phyloP scores from a whole-genome alignment of 495 filamentous ascomycete species.

The Pseudotulostoma volvatum region DNA sequence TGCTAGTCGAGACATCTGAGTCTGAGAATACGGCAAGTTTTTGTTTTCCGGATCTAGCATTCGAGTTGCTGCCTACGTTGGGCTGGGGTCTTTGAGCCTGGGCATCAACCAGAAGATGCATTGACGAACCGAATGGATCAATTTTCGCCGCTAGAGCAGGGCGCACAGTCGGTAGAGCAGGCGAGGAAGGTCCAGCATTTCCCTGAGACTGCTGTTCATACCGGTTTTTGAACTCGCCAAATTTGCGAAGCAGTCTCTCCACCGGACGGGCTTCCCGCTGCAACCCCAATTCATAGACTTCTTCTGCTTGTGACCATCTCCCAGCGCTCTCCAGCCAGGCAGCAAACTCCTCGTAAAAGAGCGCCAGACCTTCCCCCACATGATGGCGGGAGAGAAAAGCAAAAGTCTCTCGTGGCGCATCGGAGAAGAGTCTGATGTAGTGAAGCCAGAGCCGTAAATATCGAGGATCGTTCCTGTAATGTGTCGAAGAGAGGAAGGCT shows the following conservation, averaged over 20 bases:
- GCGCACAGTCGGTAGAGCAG: slow-evolving; percentile 66
- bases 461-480: slow-evolving; percentile 89
- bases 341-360: slow-evolving; percentile 98
- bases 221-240: slow-evolving; percentile 71
- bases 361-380: slow-evolving; percentile 71
- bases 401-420: slow-evolving; percentile 80
- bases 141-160: slow-evolving; percentile 76
- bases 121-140: slow-evolving; percentile 52
- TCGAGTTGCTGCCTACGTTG: slow-evolving; percentile 31
- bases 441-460: slow-evolving; percentile 89
- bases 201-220: slow-evolving; percentile 43
- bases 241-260: slow-evolving; percentile 72
- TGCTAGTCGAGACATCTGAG: slow-evolving; percentile 24
- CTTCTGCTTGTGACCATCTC: slow-evolving; percentile 81
- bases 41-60: slow-evolving; percentile 44
- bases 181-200: slow-evolving; percentile 56
- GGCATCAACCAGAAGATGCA: slow-evolving; percentile 35
- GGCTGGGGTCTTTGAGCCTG: slow-evolving; percentile 40
- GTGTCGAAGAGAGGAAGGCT: slow-evolving; percentile 59
- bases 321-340: slow-evolving; percentile 75
- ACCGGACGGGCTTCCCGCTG: slow-evolving; percentile 73
- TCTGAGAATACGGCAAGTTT: slow-evolving; percentile 93
- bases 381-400: slow-evolving; percentile 77
- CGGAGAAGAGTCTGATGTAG: slow-evolving; percentile 83
- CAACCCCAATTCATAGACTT: slow-evolving; percentile 78